A percentile compares a stretch with the other conserved stretches of the same genome.
Conservation (phyloP, 495 filamentous ascomycete species). For the Cryomyces minteri region DNA sequence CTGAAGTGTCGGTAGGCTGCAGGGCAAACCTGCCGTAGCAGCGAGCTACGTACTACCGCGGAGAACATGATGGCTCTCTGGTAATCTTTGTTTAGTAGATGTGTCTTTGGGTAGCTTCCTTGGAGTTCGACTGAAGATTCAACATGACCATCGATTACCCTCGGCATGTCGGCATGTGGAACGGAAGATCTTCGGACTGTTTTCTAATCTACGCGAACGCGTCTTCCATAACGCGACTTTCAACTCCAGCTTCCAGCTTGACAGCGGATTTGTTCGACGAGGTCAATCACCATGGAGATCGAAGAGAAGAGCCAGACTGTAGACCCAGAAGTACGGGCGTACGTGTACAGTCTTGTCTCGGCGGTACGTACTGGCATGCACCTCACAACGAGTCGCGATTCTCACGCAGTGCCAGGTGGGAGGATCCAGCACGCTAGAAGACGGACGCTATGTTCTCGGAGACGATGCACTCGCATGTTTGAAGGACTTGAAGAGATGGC, state of each 20-base stretch:
- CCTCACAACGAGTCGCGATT: background rate
- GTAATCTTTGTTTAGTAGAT: no score
- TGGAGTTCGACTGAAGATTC: background rate
- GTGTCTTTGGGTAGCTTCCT: no score
- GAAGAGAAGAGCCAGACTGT: constrained; percentile 25
- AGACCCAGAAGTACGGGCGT: constrained; percentile 75
- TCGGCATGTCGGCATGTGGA: background rate
- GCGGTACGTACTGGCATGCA: constrained; percentile 45
- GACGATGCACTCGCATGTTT: constrained; percentile 86
- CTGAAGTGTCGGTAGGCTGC: constrained; percentile 21
- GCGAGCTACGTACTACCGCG: no score
- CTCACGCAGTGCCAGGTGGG: constrained; percentile 45
- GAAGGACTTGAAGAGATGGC: constrained; percentile 83
- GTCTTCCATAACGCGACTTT: no score
- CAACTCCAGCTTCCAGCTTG: no score
- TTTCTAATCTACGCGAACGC: no score
- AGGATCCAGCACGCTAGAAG: constrained; percentile 63
- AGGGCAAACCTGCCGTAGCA: no score
- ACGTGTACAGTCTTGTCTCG: constrained; percentile 80
- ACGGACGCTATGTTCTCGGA: constrained; percentile 71
- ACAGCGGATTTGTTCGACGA: no score
- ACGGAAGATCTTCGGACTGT: no score
- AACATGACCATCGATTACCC: no score
- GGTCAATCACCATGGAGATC: constrained; percentile 2
- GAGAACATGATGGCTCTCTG: no score